Conservation (phyloP, 2,329 filamentous ascomycete genomes). For the Aurifilum marmelostoma region DNA sequence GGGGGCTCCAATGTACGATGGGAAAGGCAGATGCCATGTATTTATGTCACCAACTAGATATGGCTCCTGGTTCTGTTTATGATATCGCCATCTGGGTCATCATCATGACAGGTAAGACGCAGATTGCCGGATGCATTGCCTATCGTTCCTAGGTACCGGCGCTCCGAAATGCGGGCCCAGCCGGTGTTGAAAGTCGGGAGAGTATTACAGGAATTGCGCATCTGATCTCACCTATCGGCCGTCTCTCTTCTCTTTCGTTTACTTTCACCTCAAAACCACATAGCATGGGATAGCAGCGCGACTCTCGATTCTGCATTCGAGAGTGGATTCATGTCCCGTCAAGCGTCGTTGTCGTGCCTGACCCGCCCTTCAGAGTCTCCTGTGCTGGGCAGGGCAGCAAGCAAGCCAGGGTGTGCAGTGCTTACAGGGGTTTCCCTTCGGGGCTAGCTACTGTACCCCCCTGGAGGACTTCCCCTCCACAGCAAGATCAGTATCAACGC, state of each 20-base stretch:
- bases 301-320: no score
- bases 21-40: neutral
- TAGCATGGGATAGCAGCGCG: neutral
- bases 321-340: no score
- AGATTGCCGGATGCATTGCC: slow-evolving; percentile 2
- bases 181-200: neutral
- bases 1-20: neutral
- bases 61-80: neutral
- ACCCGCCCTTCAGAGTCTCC: neutral
- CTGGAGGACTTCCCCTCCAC: neutral
- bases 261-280: neutral
- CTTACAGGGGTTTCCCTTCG: neutral
- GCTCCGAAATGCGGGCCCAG: slow-evolving; percentile 1
- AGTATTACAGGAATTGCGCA: neutral
- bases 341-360: neutral
- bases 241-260: neutral
- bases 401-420: neutral
- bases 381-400: neutral
- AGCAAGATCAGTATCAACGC: no score
- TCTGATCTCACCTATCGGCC: neutral
- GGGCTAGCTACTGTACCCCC: neutral
- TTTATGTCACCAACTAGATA: neutral
- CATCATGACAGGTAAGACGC: neutral
- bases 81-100: neutral
- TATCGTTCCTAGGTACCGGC: slow-evolving; percentile 2